Conservation (phyloP, 2,329 filamentous ascomycete genomes). For the Coleophoma crateriformis region DNA sequence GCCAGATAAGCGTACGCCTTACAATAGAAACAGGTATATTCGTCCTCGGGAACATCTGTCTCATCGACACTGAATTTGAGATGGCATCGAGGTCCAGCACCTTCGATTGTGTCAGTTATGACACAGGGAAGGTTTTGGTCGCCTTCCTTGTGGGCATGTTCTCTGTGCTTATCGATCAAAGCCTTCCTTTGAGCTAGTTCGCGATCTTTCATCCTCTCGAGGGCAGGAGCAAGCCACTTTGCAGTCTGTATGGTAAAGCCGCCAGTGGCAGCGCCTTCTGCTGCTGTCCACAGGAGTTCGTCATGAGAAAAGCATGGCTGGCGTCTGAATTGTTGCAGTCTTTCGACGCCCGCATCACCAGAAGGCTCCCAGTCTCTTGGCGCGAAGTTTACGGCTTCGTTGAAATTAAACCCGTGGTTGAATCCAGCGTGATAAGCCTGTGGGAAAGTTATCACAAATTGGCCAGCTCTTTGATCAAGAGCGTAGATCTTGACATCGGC, state of each 20-base stretch:
- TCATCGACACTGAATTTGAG: conserved; percentile 63
- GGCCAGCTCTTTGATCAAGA: conserved; percentile 90
- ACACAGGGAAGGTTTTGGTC: conserved; percentile 30
- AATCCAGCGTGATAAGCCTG: conserved; percentile 97
- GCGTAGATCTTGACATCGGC: conserved; percentile 91
- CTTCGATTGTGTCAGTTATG: conserved; percentile 23
- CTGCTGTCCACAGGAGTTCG: conserved; percentile 86
- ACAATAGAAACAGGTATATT: conserved; percentile 87
- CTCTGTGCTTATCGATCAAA: conserved; percentile 63
- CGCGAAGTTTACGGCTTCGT: conserved; percentile 97
- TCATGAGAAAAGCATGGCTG: conserved; percentile 98
- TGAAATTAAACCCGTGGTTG: conserved; percentile 98
- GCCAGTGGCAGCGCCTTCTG: conserved; percentile 64
- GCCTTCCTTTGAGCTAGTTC: conserved; percentile 64
- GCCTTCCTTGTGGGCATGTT: conserved; percentile 32
- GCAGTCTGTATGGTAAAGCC: conserved; percentile 75
- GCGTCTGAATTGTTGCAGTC: conserved; percentile 79
- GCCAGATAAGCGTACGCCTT: conserved; percentile 90
- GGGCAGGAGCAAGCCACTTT: conserved; percentile 87
- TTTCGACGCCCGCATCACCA: conserved; percentile 78
- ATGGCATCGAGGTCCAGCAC: conserved; percentile 40
- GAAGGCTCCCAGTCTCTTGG: conserved; percentile 93
- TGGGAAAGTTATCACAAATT: conserved; percentile 95
- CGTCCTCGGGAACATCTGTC: conserved; percentile 77
- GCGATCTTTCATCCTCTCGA: conserved; percentile 70